Evolutionary conservation across 345 rosid species (phyloP).

Genomic region (Salix arbutifolia): DNA sequence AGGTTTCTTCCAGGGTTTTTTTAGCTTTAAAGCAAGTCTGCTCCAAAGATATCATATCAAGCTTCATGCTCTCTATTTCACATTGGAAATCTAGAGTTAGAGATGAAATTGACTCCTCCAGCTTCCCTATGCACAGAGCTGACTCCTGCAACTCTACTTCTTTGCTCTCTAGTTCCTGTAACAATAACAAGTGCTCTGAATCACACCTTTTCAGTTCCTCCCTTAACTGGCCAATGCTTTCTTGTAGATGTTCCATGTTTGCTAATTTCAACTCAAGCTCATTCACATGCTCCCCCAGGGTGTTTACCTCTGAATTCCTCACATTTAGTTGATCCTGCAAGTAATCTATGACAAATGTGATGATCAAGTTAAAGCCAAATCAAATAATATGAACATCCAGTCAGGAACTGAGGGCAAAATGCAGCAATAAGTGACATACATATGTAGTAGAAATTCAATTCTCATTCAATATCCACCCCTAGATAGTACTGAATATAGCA

Average conservation of each 20-base stretch:
- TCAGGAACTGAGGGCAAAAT: neutral
- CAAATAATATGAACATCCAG: neutral
- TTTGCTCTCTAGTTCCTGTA: constrained; percentile 56
- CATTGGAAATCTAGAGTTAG: constrained; percentile 62
- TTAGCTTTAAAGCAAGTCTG: constrained; percentile 49
- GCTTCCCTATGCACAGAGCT: constrained; percentile 46
- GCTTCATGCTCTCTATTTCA: constrained; percentile 85
- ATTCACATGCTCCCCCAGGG: constrained; percentile 49
- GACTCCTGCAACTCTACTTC: constrained; percentile 54
- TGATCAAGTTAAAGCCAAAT: constrained; percentile 10
- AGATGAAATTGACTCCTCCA: constrained; percentile 65
- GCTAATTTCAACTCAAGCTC: constrained; percentile 57
- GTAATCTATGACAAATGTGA: constrained; percentile 48
- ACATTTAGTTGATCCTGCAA: constrained; percentile 72
- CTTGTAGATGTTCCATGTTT: constrained; percentile 46
- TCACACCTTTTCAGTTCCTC: constrained; percentile 52
- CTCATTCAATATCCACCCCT: neutral
- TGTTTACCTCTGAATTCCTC: constrained; percentile 52
- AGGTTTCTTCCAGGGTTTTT: constrained; percentile 47
- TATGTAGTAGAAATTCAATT: neutral
- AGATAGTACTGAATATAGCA: neutral
- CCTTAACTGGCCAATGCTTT: constrained; percentile 37
- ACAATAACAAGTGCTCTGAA: constrained; percentile 42
- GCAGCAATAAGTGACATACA: neutral
- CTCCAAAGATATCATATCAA: constrained; percentile 58